A percentile compares a stretch with the other conserved stretches of the same genome.
phyloP scores from a whole-genome alignment of 768 basidiomycete genomes.

The Leccinum olivaceopallidum region DNA sequence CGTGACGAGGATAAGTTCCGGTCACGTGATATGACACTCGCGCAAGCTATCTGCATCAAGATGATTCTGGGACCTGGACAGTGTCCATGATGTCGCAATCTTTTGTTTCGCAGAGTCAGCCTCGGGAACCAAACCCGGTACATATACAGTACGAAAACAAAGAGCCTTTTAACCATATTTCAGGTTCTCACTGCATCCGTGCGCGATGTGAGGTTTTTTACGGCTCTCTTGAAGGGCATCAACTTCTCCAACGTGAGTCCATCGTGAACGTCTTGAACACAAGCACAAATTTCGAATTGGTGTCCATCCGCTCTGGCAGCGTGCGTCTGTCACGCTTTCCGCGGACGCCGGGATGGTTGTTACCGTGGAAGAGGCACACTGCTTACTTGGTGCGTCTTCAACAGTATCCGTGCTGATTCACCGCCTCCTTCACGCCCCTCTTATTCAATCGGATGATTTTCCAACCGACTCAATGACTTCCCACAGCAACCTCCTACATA shows the following conservation, averaged over 20 bases:
- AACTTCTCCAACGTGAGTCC: slow-evolving; percentile 73
- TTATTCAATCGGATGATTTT: neutral
- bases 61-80: neutral
- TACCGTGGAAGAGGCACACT: slow-evolving; percentile 82
- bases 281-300: slow-evolving; percentile 7
- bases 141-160: neutral
- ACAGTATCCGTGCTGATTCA: slow-evolving; percentile 8
- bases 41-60: neutral
- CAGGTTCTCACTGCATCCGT: slow-evolving; percentile 70
- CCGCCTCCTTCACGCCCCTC: neutral
- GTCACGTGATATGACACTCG: slow-evolving; percentile 18
- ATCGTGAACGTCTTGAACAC: neutral
- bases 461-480: neutral
- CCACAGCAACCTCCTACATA: slow-evolving; percentile 81
- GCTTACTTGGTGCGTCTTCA: slow-evolving; percentile 63
- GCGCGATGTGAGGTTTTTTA: slow-evolving; percentile 81
- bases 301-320: slow-evolving; percentile 40
- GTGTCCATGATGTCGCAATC: slow-evolving; percentile 21
- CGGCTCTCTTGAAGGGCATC: slow-evolving; percentile 77
- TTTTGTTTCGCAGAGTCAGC: slow-evolving; percentile 19
- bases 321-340: slow-evolving; percentile 74
- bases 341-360: slow-evolving; percentile 64
- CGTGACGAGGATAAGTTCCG: neutral
- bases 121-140: slow-evolving; percentile 27
- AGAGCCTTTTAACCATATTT: slow-evolving; percentile 4